These are phyloP conservation scores for Aristolochia contorta DNA, from an alignment of 164 flowering plant genomes.

Conservation along the genomic window DNA sequence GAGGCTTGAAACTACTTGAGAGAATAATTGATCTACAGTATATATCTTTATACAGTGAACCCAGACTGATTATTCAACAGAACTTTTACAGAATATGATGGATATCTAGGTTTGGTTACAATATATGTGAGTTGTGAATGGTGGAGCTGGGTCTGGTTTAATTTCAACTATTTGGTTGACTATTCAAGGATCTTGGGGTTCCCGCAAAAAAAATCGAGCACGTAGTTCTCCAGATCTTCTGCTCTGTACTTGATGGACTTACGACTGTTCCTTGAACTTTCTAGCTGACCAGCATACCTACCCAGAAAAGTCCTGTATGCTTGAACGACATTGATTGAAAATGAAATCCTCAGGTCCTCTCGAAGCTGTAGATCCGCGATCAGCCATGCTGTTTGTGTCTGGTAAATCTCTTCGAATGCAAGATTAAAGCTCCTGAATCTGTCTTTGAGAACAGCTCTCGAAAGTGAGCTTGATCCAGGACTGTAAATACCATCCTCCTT, in stretches of 20 bases:
- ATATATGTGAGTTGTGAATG: too few species aligned
- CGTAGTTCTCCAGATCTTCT: slow-evolving; percentile 48
- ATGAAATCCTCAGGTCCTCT: slow-evolving; percentile 66
- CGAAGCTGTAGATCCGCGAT: slow-evolving; percentile 52
- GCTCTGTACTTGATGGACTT: slow-evolving; percentile 56
- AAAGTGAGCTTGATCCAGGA: slow-evolving; percentile 29
- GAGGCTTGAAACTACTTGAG: too few species aligned
- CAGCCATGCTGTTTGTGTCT: slow-evolving; percentile 58
- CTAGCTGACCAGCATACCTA: slow-evolving; percentile 29
- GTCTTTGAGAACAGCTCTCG: slow-evolving; percentile 47
- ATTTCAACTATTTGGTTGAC: slow-evolving; percentile 15
- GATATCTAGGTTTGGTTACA: too few species aligned
- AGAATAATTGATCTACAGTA: too few species aligned
- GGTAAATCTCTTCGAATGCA: slow-evolving; percentile 78
- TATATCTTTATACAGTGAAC: too few species aligned
- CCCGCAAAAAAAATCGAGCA: slow-evolving; percentile 69
- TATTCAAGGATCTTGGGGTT: slow-evolving; percentile 38
- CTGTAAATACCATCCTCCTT: slow-evolving; percentile 44
- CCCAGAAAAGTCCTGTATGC: slow-evolving; percentile 65
- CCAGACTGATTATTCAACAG: too few species aligned
- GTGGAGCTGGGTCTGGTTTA: background rate
- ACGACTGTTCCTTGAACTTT: slow-evolving; percentile 21
- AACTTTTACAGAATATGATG: too few species aligned
- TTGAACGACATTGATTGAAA: slow-evolving; percentile 49
- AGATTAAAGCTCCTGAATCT: slow-evolving; percentile 45